Percentiles rank a stretch among this genome's conserved stretches.
Conservation (phyloP, 257 asterid species). For the Solanum dulcamara region DNA sequence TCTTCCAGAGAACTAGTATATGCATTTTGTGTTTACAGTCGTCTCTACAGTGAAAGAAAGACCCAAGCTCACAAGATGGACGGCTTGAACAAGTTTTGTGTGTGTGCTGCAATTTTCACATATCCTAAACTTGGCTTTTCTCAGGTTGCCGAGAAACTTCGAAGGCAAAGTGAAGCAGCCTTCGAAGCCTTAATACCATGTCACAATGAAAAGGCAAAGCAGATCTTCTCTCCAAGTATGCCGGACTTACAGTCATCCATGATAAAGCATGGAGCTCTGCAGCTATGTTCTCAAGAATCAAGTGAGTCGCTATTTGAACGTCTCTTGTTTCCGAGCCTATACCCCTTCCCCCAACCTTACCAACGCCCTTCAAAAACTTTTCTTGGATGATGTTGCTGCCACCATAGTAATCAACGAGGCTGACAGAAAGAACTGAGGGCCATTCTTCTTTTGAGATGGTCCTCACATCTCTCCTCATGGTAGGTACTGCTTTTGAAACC, state of each 20-base stretch:
- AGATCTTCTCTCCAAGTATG: conserved; percentile 78
- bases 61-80: background rate
- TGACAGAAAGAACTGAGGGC: conserved; percentile 85
- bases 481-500: conserved; percentile 91
- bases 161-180: conserved; percentile 95
- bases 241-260: conserved; percentile 95
- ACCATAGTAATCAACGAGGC: conserved; percentile 88
- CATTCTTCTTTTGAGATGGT: conserved; percentile 73
- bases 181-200: conserved; percentile 80
- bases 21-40: background rate
- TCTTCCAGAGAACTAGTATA: background rate
- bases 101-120: background rate
- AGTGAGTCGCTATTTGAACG: conserved; percentile 51
- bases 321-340: conserved; percentile 47
- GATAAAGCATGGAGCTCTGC: conserved; percentile 98
- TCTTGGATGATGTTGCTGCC: conserved; percentile 49
- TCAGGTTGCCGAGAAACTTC: conserved; percentile 69
- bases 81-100: background rate
- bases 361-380: conserved; percentile 36
- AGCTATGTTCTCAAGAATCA: conserved; percentile 61
- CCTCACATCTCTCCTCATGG: conserved; percentile 65
- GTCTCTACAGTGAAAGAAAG: background rate
- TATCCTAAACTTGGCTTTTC: conserved; percentile 27
- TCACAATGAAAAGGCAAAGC: conserved; percentile 94
- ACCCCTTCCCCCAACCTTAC: conserved; percentile 48